Conservation (phyloP, 306 rosid genomes). For the Potentilla sterilis region DNA sequence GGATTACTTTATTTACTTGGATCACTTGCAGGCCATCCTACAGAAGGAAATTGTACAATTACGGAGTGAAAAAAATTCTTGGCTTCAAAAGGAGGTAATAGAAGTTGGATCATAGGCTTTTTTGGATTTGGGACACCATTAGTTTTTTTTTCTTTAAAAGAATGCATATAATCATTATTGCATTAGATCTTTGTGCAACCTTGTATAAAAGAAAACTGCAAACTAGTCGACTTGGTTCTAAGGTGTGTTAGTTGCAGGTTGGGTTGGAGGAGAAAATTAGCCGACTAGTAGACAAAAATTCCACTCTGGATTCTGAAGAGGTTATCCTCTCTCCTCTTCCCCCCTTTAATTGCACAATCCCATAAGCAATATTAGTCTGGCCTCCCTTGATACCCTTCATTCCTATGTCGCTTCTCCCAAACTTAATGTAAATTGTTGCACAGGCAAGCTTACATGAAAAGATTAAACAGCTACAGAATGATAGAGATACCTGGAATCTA, state of each 20-base stretch:
- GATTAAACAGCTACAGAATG: conserved; percentile 48
- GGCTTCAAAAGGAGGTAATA: conserved; percentile 55
- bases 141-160: not conserved
- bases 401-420: conserved; percentile 16
- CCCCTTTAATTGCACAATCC: conserved; percentile 8
- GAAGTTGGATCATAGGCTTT: conserved; percentile 10
- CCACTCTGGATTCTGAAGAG: conserved; percentile 33
- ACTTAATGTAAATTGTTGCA: conserved; percentile 24
- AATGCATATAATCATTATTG: not conserved
- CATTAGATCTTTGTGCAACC: conserved; percentile 2
- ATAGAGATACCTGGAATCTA: conserved; percentile 35
- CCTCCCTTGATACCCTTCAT: conserved; percentile 5
- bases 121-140: not conserved
- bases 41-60: conserved; percentile 52
- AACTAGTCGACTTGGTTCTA: conserved; percentile 21
- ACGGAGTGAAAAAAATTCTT: conserved; percentile 52
- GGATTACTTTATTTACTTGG: conserved; percentile 20
- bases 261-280: conserved; percentile 41
- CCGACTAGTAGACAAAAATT: conserved; percentile 27
- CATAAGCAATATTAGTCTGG: conserved; percentile 3
- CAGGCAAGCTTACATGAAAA: conserved; percentile 65
- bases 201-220: not conserved
- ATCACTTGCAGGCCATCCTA: conserved; percentile 48
- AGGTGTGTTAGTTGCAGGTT: conserved; percentile 41
- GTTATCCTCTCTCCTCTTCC: conserved; percentile 28